Conservation (phyloP, 2,329 filamentous ascomycete genomes). For the Daldinia sp. region DNA sequence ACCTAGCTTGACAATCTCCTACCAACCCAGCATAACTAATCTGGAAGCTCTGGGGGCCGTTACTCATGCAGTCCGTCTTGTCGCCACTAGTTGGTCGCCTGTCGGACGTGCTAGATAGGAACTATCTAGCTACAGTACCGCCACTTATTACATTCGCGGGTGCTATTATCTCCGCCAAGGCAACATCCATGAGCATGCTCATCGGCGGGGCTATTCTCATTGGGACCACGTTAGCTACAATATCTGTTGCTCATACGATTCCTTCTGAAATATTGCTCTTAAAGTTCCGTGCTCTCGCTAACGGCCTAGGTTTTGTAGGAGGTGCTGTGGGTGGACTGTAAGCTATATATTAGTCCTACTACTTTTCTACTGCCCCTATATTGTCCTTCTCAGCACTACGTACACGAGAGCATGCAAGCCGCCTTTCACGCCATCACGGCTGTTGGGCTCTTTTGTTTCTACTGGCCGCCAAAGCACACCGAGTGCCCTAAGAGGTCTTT, state of each 20-base stretch:
- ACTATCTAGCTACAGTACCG: conserved; percentile 60
- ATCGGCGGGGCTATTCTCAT: conserved; percentile 67
- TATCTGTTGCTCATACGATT: conserved; percentile 64
- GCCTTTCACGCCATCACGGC: conserved; percentile 59
- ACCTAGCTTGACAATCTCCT: not conserved
- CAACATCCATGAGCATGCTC: conserved; percentile 62
- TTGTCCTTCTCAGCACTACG: not conserved
- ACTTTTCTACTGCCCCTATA: not conserved
- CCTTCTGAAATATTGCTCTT: conserved; percentile 64
- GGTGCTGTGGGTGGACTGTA: conserved; percentile 62
- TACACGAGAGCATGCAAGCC: conserved; percentile 54
- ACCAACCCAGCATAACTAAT: not conserved
- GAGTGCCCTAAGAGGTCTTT: conserved; percentile 51
- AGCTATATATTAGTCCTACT: conserved; percentile 39
- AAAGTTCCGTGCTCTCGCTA: conserved; percentile 64
- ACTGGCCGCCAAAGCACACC: conserved; percentile 53
- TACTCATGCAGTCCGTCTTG: conserved; percentile 65
- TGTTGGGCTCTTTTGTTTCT: conserved; percentile 57
- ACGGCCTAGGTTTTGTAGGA: conserved; percentile 60
- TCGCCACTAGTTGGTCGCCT: conserved; percentile 64
- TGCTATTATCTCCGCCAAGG: conserved; percentile 62
- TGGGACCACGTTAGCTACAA: conserved; percentile 61
- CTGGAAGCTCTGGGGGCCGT: conserved; percentile 54
- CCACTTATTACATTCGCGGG: conserved; percentile 63
- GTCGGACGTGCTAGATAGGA: conserved; percentile 64